Conservation (phyloP, 495 filamentous ascomycete genomes). For the Hypoxylon fragiforme region DNA sequence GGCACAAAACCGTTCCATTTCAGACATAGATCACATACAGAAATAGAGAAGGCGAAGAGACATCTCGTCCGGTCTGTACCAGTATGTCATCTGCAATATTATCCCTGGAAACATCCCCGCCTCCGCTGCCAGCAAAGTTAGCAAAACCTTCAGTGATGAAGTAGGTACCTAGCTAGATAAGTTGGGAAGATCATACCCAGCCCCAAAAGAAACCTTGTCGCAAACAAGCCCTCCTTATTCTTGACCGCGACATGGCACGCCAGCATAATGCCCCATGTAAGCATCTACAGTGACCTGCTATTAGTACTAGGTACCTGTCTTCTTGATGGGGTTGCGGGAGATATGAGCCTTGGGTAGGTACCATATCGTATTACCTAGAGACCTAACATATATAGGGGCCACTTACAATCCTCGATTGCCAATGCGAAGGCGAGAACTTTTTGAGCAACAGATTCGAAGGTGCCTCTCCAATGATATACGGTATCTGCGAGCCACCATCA, state of each 20-base stretch:
- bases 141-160: not conserved
- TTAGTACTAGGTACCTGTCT: not conserved
- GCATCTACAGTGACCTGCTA: conserved; percentile 28
- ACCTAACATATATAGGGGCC: not conserved
- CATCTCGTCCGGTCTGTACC: conserved; percentile 51
- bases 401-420: conserved; percentile 44
- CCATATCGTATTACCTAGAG: too few relatives aligned
- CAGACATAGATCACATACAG: conserved; percentile 23
- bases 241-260: conserved; percentile 42
- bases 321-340: not conserved
- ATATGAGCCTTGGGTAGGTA: too few relatives aligned
- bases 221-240: conserved; percentile 41
- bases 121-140: conserved; percentile 31
- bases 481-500: conserved; percentile 39
- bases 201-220: conserved; percentile 44
- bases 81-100: conserved; percentile 47
- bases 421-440: conserved; percentile 42
- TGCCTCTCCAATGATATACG: conserved; percentile 51
- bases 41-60: conserved; percentile 44
- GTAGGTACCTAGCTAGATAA: too few relatives aligned
- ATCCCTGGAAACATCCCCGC: conserved; percentile 50
- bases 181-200: conserved; percentile 27
- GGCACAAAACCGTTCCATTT: not conserved
- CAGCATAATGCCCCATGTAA: conserved; percentile 44
- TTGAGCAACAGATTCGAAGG: conserved; percentile 49